Evolutionary conservation across 2,329 filamentous ascomycete genomes (phyloP).

Genomic region (Chaetomium globosum): DNA sequence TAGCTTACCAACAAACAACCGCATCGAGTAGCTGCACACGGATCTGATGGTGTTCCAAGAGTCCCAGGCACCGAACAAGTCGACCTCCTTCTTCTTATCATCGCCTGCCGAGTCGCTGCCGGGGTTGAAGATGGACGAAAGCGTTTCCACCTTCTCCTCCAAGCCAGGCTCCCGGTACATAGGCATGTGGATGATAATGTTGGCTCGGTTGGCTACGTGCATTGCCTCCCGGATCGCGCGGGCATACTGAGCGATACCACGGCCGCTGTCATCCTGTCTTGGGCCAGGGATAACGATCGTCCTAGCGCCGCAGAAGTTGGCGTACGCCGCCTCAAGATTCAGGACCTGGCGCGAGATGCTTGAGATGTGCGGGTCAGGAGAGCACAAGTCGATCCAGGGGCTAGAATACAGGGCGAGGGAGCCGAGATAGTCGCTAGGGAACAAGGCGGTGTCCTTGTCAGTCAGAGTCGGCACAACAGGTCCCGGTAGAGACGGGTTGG

Average conservation of each 20-base stretch:
- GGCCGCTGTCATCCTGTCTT: constrained; percentile 53
- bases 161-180: constrained; percentile 75
- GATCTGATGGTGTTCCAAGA: constrained; percentile 87
- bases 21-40: constrained; percentile 79
- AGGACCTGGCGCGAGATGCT: constrained; percentile 88
- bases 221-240: constrained; percentile 82
- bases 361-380: constrained; percentile 77
- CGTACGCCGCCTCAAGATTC: constrained; percentile 89
- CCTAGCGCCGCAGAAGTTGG: constrained; percentile 87
- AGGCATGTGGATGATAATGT: constrained; percentile 77
- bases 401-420: constrained; percentile 80
- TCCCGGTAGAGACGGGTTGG: constrained; percentile 54
- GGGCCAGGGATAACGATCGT: constrained; percentile 84
- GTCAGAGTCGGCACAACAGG: constrained; percentile 70
- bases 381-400: constrained; percentile 89
- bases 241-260: constrained; percentile 73
- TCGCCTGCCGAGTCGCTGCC: constrained; percentile 42
- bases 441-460: constrained; percentile 75
- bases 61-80: constrained; percentile 84
- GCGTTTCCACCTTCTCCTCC: constrained; percentile 55
- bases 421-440: constrained; percentile 67
- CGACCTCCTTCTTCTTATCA: constrained; percentile 55
- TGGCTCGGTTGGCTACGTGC: constrained; percentile 71
- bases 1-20: constrained; percentile 79
- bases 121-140: constrained; percentile 50